Evolutionary conservation across 495 filamentous ascomycete species (phyloP).

Genomic region (Bacidia rubella): DNA sequence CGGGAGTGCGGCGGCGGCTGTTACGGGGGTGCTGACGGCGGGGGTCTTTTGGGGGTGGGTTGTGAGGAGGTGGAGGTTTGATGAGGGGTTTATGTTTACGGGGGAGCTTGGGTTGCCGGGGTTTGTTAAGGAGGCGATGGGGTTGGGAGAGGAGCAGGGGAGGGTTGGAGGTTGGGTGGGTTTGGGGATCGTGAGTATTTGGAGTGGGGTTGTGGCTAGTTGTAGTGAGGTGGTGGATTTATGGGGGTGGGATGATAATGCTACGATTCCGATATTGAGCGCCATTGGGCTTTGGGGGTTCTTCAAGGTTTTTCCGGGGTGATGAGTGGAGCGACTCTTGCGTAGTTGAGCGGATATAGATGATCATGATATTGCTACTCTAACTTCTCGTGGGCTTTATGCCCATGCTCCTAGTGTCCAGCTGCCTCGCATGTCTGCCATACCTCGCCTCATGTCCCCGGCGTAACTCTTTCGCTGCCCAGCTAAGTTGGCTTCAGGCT

Average conservation of each 20-base stretch:
- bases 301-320: conserved; percentile 80
- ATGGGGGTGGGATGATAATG: conserved; percentile 90
- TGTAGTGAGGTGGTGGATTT: conserved; percentile 83
- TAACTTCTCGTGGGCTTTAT: no score
- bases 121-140: conserved; percentile 33
- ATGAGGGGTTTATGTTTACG: conserved; percentile 66
- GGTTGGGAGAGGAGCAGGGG: conserved; percentile 33
- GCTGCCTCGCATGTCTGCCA: conserved; percentile 39
- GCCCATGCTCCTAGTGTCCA: conserved; percentile 80
- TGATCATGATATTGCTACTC: no score
- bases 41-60: conserved; percentile 78
- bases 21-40: conserved; percentile 69
- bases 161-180: conserved; percentile 50
- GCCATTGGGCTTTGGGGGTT: conserved; percentile 87
- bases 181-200: conserved; percentile 71
- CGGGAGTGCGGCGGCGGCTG: conserved; percentile 69
- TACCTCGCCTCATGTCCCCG: conserved; percentile 4
- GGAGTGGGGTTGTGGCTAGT: conserved; percentile 75
- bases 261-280: conserved; percentile 88
- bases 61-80: conserved; percentile 53
- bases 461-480: conserved; percentile 41
- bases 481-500: conserved; percentile 39
- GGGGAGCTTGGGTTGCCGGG: conserved; percentile 54
- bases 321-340: no score
- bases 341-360: not conserved